Conservation (phyloP, 164 flowering plant species). For the Kingdonia uniflora region DNA sequence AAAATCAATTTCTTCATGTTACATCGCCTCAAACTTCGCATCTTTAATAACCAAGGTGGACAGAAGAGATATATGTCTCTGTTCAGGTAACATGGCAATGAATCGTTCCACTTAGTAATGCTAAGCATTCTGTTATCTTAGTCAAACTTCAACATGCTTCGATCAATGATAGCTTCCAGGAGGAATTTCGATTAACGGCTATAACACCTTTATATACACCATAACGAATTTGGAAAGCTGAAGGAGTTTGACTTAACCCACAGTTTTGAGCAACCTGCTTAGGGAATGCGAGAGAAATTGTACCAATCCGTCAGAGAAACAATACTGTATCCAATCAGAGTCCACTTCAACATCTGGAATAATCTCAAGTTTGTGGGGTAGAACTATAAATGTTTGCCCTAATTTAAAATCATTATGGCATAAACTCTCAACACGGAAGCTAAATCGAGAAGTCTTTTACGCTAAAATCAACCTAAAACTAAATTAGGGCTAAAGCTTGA, state of each 20-base stretch:
- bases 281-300: conserved; percentile 68
- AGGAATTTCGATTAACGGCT: conserved; percentile 77
- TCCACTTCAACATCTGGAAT: conserved; percentile 73
- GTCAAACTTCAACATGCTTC: conserved; percentile 82
- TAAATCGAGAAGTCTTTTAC: too few species aligned
- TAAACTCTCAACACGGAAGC: too few species aligned
- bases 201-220: conserved; percentile 96
- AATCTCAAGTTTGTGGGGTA: conserved; percentile 44
- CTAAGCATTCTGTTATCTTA: conserved; percentile 70
- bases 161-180: conserved; percentile 68
- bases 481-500: too few species aligned
- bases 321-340: conserved; percentile 51
- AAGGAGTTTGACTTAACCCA: conserved; percentile 53
- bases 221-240: conserved; percentile 91
- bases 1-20: conserved; percentile 27
- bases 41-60: conserved; percentile 79
- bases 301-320: conserved; percentile 99
- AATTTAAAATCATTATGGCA: too few species aligned
- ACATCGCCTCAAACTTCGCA: conserved; percentile 39
- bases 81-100: conserved; percentile 84
- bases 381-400: conserved; percentile 56
- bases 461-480: too few species aligned
- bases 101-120: conserved; percentile 60
- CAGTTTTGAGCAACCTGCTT: conserved; percentile 55
- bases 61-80: conserved; percentile 65